Evolutionary conservation across 768 basidiomycete species (phyloP).

Genomic region (Pleurotus salmoneostramineus): DNA sequence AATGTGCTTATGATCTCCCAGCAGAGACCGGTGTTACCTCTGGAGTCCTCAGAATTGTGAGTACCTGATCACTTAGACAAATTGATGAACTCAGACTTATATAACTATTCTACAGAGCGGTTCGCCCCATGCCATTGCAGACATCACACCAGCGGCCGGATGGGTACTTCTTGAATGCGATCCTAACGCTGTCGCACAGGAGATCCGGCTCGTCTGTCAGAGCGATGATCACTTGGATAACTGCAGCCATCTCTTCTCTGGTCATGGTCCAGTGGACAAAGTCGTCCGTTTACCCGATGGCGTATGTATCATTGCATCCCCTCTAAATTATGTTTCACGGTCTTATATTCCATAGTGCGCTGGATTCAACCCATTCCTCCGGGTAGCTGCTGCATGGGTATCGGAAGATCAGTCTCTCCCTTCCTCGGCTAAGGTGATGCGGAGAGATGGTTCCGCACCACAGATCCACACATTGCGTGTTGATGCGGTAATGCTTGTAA

Average conservation of each 20-base stretch:
- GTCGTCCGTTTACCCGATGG: constrained; percentile 51
- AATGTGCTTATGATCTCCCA: constrained; percentile 1
- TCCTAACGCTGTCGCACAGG: not conserved
- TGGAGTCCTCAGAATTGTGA: not conserved
- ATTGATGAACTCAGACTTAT: not conserved
- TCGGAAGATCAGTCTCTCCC: constrained; percentile 42
- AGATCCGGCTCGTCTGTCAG: constrained; percentile 1
- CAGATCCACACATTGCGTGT: constrained; percentile 28
- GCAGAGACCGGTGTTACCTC: not conserved
- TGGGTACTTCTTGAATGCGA: constrained; percentile 6
- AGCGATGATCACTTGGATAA: constrained; percentile 12
- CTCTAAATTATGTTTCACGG: not conserved
- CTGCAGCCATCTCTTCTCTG: constrained; percentile 36
- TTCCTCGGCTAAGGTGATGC: constrained; percentile 17
- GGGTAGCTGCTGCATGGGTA: constrained; percentile 35
- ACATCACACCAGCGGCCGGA: constrained; percentile 2
- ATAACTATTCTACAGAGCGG: not conserved
- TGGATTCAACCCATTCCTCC: constrained; percentile 33
- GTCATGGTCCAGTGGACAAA: constrained; percentile 38
- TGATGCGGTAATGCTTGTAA: constrained; percentile 14
- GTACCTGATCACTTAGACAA: not conserved
- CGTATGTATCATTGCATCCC: constrained; percentile 28
- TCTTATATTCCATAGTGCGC: constrained; percentile 22
- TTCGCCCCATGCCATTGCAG: constrained; percentile 1
- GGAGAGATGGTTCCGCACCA: constrained; percentile 19